These are phyloP conservation scores for Sugiyamaella japonica DNA, from an alignment of 1,139 yeast species.

Conservation along the genomic window DNA sequence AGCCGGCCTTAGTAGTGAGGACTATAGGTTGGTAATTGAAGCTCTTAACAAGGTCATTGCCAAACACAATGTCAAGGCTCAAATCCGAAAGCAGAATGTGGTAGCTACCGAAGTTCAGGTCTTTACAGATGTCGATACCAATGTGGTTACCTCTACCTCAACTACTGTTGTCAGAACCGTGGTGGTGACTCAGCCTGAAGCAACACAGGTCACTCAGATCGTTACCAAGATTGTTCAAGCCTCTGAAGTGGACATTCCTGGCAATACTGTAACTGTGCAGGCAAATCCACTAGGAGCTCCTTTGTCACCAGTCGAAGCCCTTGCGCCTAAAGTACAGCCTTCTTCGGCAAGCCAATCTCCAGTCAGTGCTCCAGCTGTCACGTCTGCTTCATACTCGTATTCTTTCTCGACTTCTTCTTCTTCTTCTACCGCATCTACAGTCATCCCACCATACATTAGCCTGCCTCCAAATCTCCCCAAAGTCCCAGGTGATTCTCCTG, in stretches of 20 bases:
- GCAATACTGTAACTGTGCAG: neutral
- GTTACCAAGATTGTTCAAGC: conserved; percentile 9
- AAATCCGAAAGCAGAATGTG: neutral
- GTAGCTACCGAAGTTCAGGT: neutral
- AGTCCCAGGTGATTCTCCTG: conserved; percentile 11
- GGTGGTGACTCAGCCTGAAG: conserved; percentile 7
- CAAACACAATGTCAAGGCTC: neutral
- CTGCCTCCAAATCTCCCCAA: conserved; percentile 6
- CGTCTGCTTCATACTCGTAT: neutral
- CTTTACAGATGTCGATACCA: neutral
- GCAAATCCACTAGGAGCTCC: neutral
- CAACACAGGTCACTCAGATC: conserved; percentile 4
- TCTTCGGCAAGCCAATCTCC: neutral
- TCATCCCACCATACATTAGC: conserved; percentile 5
- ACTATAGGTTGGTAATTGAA: neutral
- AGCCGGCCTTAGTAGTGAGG: neutral
- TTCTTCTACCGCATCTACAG: conserved; percentile 10
- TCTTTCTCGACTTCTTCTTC: neutral
- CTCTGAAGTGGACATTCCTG: conserved; percentile 7
- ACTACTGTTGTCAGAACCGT: conserved; percentile 11
- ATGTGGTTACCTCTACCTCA: conserved; percentile 6
- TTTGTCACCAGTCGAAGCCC: neutral
- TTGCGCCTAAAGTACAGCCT: neutral
- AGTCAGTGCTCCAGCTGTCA: neutral
- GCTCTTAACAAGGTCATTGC: neutral